Percentiles rank a stretch among this genome's conserved stretches.
Evolutionary conservation across 768 basidiomycete species (phyloP).

Genomic region (Tulasnella sp.): DNA sequence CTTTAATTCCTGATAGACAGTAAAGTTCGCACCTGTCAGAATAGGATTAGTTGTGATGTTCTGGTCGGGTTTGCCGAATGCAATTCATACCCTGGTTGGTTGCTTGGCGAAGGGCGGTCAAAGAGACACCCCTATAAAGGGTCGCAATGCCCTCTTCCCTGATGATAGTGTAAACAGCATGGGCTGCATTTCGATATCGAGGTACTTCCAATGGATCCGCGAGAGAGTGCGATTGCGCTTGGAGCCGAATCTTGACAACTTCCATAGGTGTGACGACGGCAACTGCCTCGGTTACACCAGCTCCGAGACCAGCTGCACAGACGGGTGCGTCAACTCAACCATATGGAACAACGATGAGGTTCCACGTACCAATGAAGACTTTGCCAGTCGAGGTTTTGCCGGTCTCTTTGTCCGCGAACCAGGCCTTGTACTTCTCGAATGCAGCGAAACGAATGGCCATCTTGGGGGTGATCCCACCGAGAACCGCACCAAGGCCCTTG

Average conservation of each 20-base stretch:
- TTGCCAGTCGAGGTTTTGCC: constrained; percentile 67
- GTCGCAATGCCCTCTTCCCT: constrained; percentile 79
- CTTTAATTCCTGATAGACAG: constrained; percentile 95
- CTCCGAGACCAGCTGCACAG: constrained; percentile 82
- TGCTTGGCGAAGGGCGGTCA: constrained; percentile 91
- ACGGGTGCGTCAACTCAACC: not conserved
- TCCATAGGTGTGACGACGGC: constrained; percentile 98
- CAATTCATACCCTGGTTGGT: constrained; percentile 74
- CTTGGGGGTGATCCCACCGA: constrained; percentile 95
- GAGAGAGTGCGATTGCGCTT: constrained; percentile 94
- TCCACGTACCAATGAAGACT: constrained; percentile 69
- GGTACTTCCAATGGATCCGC: constrained; percentile 91
- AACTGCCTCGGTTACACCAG: constrained; percentile 91
- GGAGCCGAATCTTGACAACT: constrained; percentile 95
- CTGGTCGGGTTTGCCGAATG: not conserved
- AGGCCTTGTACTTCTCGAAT: constrained; percentile 88
- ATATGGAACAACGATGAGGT: not conserved
- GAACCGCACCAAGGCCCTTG: constrained; percentile 94
- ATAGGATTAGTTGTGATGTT: constrained; percentile 1
- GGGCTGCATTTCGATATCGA: constrained; percentile 90
- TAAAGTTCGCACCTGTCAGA: constrained; percentile 79
- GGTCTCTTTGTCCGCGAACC: constrained; percentile 59
- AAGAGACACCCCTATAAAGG: constrained; percentile 82
- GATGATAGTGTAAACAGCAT: constrained; percentile 89
- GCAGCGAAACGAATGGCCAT: constrained; percentile 99